Evolutionary conservation across 2,329 filamentous ascomycete genomes (phyloP).

Genomic region (Capronia americana): DNA sequence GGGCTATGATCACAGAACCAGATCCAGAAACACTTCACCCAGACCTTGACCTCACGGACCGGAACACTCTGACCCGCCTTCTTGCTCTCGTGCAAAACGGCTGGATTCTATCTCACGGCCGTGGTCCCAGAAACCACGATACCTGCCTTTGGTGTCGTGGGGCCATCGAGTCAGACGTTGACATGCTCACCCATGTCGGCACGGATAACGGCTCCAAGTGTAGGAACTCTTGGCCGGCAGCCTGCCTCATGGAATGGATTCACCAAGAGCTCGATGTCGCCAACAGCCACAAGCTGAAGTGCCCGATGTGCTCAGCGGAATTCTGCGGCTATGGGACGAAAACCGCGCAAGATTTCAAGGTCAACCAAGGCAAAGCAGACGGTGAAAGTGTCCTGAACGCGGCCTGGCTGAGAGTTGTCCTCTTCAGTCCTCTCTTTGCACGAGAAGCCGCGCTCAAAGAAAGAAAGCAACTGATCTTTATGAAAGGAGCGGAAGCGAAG

Average conservation of each 20-base stretch:
- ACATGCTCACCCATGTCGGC: constrained; percentile 30
- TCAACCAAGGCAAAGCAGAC: constrained; percentile 10
- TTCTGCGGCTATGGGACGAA: constrained; percentile 5
- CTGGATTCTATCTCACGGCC: constrained; percentile 25
- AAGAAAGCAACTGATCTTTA: constrained; percentile 20
- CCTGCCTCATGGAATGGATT: constrained; percentile 26
- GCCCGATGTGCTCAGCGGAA: constrained; percentile 28
- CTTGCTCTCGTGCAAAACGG: constrained; percentile 18
- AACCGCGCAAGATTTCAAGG: constrained; percentile 1
- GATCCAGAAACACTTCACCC: constrained; percentile 19
- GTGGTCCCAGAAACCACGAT: constrained; percentile 27
- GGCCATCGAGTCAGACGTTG: constrained; percentile 15
- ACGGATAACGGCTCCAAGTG: constrained; percentile 15
- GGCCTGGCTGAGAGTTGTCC: constrained; percentile 19
- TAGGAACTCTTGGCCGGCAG: constrained; percentile 28
- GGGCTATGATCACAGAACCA: constrained; percentile 6
- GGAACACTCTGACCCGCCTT: constrained; percentile 24
- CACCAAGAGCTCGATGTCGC: constrained; percentile 14
- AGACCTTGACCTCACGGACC: constrained; percentile 19
- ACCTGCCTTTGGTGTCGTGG: constrained; percentile 31
- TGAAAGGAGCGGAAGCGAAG: constrained; percentile 19
- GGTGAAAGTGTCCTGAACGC: neutral
- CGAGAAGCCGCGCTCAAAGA: constrained; percentile 8
- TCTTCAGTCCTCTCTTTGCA: constrained; percentile 22
- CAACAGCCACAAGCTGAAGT: constrained; percentile 7